Evolutionary conservation across 2,329 filamentous ascomycete genomes (phyloP).

Genomic region (Fusarium staphyleae): DNA sequence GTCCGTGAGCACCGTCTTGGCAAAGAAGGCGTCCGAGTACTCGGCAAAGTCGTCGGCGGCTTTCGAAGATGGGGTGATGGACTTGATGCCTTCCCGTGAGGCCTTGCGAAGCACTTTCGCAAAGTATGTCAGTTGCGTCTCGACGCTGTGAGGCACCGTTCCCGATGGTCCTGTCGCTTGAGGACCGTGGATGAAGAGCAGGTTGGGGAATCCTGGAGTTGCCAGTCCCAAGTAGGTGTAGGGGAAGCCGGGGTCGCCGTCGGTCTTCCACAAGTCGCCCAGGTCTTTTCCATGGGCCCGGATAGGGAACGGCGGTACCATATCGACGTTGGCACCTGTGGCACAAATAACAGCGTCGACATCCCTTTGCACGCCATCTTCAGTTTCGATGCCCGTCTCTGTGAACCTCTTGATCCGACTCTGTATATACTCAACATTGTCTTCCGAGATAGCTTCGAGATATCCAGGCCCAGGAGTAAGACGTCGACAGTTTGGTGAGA

Average conservation of each 20-base stretch:
- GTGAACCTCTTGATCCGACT: slow-evolving; percentile 66
- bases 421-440: slow-evolving; percentile 68
- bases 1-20: slow-evolving; percentile 62
- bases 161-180: slow-evolving; percentile 66
- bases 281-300: slow-evolving; percentile 62
- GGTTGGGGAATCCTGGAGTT: slow-evolving; percentile 71
- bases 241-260: slow-evolving; percentile 65
- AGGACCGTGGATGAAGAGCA: slow-evolving; percentile 70
- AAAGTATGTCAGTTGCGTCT: slow-evolving; percentile 70
- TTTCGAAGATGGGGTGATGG: slow-evolving; percentile 61
- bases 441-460: slow-evolving; percentile 67
- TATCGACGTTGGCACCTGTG: slow-evolving; percentile 69
- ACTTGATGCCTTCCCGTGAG: slow-evolving; percentile 69
- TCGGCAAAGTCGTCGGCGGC: slow-evolving; percentile 71
- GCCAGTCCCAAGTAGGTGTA: slow-evolving; percentile 72
- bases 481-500: slow-evolving; percentile 69
- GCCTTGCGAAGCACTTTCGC: slow-evolving; percentile 73
- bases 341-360: slow-evolving; percentile 73
- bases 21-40: slow-evolving; percentile 65
- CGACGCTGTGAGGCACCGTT: slow-evolving; percentile 71
- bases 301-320: slow-evolving; percentile 67
- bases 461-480: slow-evolving; percentile 73
- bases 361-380: slow-evolving; percentile 61
- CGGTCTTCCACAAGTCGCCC: slow-evolving; percentile 61
- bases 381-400: slow-evolving; percentile 64